These are phyloP conservation scores for Polyplosphaeria fusca DNA, from an alignment of 495 filamentous ascomycete species.

Conservation along the genomic window DNA sequence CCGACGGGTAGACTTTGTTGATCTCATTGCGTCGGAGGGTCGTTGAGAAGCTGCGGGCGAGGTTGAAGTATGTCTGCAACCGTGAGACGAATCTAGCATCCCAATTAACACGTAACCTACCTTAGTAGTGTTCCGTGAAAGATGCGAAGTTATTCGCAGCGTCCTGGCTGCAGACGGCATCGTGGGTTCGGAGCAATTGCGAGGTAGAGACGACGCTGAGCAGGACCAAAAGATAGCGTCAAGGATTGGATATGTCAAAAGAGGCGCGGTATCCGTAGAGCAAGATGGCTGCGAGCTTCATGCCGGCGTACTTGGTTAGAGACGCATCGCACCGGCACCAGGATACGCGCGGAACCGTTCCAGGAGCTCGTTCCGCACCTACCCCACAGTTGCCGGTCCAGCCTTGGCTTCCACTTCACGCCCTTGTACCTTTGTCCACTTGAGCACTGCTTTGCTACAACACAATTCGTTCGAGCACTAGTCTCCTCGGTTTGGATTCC, in stretches of 20 bases:
- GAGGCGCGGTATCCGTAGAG: background rate
- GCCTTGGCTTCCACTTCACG: too few species aligned
- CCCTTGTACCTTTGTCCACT: too few species aligned
- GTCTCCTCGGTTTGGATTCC: too few species aligned
- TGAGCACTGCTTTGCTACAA: too few species aligned
- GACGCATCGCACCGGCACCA: background rate
- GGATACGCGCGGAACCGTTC: background rate
- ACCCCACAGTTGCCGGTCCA: background rate
- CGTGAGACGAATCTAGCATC: background rate
- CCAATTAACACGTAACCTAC: background rate
- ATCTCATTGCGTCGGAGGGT: slow-evolving; percentile 39
- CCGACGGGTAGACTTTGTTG: slow-evolving; percentile 41
- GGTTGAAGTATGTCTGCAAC: slow-evolving; percentile 29
- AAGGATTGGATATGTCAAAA: background rate
- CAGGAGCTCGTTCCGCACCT: background rate
- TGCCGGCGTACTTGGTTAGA: background rate
- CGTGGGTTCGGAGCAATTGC: background rate
- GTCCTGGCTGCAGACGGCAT: slow-evolving; percentile 31
- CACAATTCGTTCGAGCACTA: too few species aligned
- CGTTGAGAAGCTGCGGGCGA: slow-evolving; percentile 40
- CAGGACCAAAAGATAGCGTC: background rate
- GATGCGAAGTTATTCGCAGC: slow-evolving; percentile 20
- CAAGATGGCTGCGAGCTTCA: background rate
- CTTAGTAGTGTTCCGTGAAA: slow-evolving; percentile 24
- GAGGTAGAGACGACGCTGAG: background rate